These are phyloP conservation scores for Extremus antarcticus DNA, from an alignment of 495 filamentous ascomycete species.

Conservation along the genomic window DNA sequence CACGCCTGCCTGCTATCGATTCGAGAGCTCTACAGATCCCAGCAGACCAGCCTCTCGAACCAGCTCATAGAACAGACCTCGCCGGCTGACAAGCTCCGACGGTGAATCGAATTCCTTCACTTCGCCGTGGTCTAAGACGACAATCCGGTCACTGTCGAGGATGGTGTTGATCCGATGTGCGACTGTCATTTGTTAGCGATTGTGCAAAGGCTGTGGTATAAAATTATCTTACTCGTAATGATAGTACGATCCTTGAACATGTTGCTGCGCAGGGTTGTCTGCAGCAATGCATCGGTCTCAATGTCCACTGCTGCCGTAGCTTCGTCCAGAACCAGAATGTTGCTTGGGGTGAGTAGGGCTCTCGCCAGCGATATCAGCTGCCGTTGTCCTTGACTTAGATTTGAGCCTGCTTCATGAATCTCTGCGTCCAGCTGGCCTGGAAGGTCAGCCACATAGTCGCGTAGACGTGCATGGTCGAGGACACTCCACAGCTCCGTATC, in stretches of 20 bases:
- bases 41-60: constrained; percentile 32
- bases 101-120: constrained; percentile 39
- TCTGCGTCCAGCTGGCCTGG: constrained; percentile 77
- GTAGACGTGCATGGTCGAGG: constrained; percentile 85
- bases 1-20: background rate
- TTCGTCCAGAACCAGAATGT: constrained; percentile 95
- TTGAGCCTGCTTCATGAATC: constrained; percentile 87
- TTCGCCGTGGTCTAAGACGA: constrained; percentile 66
- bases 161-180: constrained; percentile 97
- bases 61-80: constrained; percentile 34
- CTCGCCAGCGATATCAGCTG: constrained; percentile 89
- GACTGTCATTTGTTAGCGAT: constrained; percentile 28
- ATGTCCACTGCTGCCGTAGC: constrained; percentile 95
- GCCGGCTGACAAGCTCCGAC: constrained; percentile 24
- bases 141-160: constrained; percentile 80
- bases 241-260: constrained; percentile 85
- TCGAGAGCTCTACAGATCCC: constrained; percentile 6
- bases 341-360: constrained; percentile 86
- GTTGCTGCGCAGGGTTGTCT: constrained; percentile 49
- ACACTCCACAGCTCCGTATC: constrained; percentile 98
- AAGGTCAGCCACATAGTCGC: constrained; percentile 84
- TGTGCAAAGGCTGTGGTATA: too few relatives aligned
- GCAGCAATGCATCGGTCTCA: constrained; percentile 81
- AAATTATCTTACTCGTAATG: constrained; percentile 53
- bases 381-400: constrained; percentile 73